phyloP scores from a whole-genome alignment of 2,329 filamentous ascomycete species.

The Aspergillus glaucus region DNA sequence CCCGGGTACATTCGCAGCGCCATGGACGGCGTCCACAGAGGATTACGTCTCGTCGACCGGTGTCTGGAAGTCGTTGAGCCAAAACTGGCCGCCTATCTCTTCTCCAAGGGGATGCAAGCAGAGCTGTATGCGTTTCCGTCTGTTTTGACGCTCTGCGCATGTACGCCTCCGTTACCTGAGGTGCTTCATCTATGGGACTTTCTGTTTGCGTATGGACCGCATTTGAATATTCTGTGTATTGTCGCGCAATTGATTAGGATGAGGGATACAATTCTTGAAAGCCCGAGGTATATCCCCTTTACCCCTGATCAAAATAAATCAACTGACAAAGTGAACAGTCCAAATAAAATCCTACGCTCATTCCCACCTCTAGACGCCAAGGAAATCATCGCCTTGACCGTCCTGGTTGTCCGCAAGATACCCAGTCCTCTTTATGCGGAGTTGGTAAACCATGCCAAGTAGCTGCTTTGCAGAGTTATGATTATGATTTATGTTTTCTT shows the following conservation, averaged over 20 bases:
- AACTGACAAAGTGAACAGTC: constrained; percentile 48
- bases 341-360: constrained; percentile 83
- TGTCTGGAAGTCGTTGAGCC: constrained; percentile 87
- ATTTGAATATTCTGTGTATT: constrained; percentile 93
- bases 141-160: constrained; percentile 89
- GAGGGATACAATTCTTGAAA: constrained; percentile 74
- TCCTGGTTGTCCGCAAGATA: constrained; percentile 82
- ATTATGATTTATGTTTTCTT: neutral
- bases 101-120: constrained; percentile 79
- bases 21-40: constrained; percentile 95
- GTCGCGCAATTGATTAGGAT: constrained; percentile 90
- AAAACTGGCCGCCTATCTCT: constrained; percentile 76
- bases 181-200: constrained; percentile 96
- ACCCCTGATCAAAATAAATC: neutral
- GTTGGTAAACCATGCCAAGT: constrained; percentile 74
- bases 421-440: constrained; percentile 85
- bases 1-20: constrained; percentile 91
- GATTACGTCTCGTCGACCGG: constrained; percentile 83
- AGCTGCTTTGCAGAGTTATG: constrained; percentile 3
- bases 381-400: constrained; percentile 75
- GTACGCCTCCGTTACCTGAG: constrained; percentile 89
- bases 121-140: constrained; percentile 96
- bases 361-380: constrained; percentile 79
- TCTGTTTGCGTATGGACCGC: constrained; percentile 87
- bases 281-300: constrained; percentile 60